Evolutionary conservation across 345 rosid genomes (phyloP), one percentile per base, ranked within the genome.

Genomic region (Aquilaria malaccensis): DNA sequence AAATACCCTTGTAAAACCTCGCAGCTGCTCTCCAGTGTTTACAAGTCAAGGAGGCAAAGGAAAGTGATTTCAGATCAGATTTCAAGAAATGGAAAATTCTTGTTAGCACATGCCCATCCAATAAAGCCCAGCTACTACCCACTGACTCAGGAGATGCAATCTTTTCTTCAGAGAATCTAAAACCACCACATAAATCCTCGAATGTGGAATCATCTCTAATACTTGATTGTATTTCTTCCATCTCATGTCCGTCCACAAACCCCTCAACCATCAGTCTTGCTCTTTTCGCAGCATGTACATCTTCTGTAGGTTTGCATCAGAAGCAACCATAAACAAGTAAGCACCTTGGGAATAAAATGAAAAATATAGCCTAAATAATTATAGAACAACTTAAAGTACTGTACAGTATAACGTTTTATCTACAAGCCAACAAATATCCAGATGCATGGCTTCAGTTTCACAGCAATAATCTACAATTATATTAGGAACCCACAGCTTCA

Each of bases 21-120:
- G 72, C 82, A 67, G 86, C 93, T 69, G 95, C 76, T 68, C 93
- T 85, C 99, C 99, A 95, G 55, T 81, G 91, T 74, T 83, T 88
- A 73, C 97, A 95, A 65, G 96, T 88, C 76, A 82, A 77, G 67
- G 99, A 88, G 60, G 96, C 91, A 74, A 81, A 45, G 43, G 82
- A 75, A 60, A 91, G 92, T 63, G 99, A 80, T 67, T 75, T 82
- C 71, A 83, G 58, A 77, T 95, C 97, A 59, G 81, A 75, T 77
- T 88, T 85, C 81, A 95, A 70, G 69, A 81, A 81, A 82, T 95
- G 96, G 70, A 85, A 95, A 62, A 91, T 80, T 54, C 91, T 81
- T 70, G 96, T 89, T 72, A 95, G 72, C 50, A 78, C 66, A 70
- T 67, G 79, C 61, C 97, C 88, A 66, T 91, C 88, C 79, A 95